phyloP scores from a whole-genome alignment of 257 asterid genomes.

The Solanum virginianum region DNA sequence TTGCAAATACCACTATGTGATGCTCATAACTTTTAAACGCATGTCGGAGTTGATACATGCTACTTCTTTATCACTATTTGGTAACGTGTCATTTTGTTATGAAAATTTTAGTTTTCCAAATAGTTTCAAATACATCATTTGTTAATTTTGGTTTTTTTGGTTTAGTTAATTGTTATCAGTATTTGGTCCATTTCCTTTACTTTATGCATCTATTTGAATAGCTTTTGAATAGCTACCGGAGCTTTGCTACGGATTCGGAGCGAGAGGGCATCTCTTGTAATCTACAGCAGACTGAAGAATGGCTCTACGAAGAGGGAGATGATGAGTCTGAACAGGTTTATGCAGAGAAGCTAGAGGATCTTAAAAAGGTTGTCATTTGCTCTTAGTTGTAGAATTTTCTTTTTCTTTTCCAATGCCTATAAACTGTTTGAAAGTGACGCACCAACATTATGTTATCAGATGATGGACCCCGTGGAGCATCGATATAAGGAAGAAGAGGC shows the following conservation, averaged over 20 bases:
- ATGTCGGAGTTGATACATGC: neutral
- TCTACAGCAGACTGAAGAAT: conserved; percentile 79
- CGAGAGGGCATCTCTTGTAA: conserved; percentile 53
- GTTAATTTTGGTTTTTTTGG: neutral
- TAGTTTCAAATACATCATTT: neutral
- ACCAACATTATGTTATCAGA: conserved; percentile 22
- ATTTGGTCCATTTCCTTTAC: neutral
- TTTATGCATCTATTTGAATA: conserved; percentile 15
- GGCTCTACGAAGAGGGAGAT: conserved; percentile 97
- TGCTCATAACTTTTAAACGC: neutral
- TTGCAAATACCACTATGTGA: neutral
- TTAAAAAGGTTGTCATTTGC: conserved; percentile 52
- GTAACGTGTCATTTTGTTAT: neutral
- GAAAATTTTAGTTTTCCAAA: neutral
- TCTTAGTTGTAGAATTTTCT: neutral
- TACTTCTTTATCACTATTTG: neutral
- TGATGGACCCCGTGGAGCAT: conserved; percentile 74
- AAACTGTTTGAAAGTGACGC: neutral
- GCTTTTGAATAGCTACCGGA: conserved; percentile 67
- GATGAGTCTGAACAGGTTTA: conserved; percentile 84
- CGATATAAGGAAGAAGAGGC: conserved; percentile 81
- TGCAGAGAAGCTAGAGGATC: conserved; percentile 46
- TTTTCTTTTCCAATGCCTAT: neutral
- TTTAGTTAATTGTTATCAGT: neutral
- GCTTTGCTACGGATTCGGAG: conserved; percentile 70